Evolutionary conservation across 208 protist genomes (phyloP), one percentile per base, ranked within the genome.

Genomic region (Wallacemonas collosoma): DNA sequence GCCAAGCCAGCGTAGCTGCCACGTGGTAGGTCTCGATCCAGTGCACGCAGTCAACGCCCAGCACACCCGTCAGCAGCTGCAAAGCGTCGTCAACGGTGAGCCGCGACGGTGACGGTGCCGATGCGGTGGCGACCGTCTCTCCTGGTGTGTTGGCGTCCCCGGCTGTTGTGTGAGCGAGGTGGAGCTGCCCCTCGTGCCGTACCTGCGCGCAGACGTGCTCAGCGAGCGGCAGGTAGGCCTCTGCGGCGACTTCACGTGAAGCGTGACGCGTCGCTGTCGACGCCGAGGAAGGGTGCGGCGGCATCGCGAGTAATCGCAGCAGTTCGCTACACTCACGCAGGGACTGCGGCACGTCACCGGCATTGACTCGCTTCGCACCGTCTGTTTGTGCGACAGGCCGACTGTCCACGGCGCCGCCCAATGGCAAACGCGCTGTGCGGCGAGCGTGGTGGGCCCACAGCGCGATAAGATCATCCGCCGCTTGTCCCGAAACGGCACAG

Each of bases 401-500:
- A 26, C 26, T 26, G 26, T 26, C 26, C 26, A 26, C 26, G 26
- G 26, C 26, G 26, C 0, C 26, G 26, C 26, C 26, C 26, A 26
- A 26, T 26, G 26, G 26, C 26, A 26, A 26, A 0, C 26, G 26
- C 26, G 26, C 26, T 26, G 26, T 26, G 26, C 26, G 0, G 26
- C 15, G 54, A 11, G 17, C 54, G 14, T 86, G 69, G 11, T 75
- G 68, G 8, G 26, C 38, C 88, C 85, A 93, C 5, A 93, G 76
- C 26, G 67, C 55, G 41, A 78, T 83, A 4, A 94, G 75, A 56
- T 88, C 73, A 62, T 71, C 55, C n/a, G 85, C 84, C 2, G 82
- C 80, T 47, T 77, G 75, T 0, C 89, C 89, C 1, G 84, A 87
- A 44, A 94, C 89, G 51, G 85, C 86, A 76, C 91, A 94, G 57